These are phyloP conservation scores for Penicillium diatomitis DNA, from an alignment of 495 filamentous ascomycete genomes.

Conservation along the genomic window DNA sequence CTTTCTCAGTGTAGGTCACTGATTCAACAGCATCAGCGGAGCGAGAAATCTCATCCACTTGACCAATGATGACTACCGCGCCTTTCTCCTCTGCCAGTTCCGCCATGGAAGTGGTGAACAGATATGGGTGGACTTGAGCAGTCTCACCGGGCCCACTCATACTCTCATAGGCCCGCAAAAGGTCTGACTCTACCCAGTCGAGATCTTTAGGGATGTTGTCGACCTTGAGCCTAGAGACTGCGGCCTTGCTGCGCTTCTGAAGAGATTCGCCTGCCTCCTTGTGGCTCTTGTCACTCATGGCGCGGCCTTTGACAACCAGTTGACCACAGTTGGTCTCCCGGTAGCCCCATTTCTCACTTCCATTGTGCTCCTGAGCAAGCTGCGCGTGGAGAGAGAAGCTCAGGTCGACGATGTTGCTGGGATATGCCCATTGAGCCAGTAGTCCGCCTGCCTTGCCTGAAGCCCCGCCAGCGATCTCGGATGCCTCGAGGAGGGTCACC, in stretches of 20 bases:
- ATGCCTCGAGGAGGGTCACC: constrained; percentile 84
- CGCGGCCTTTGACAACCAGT: constrained; percentile 49
- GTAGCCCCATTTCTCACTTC: constrained; percentile 81
- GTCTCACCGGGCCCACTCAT: constrained; percentile 78
- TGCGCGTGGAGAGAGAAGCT: constrained; percentile 78
- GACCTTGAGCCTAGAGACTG: constrained; percentile 46
- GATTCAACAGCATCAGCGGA: constrained; percentile 45
- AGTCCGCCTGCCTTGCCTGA: constrained; percentile 94
- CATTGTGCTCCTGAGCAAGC: constrained; percentile 76
- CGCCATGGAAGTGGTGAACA: constrained; percentile 85
- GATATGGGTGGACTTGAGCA: constrained; percentile 88
- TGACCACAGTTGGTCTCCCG: constrained; percentile 69
- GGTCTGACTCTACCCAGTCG: constrained; percentile 71
- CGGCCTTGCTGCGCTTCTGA: constrained; percentile 62
- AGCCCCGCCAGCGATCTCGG: constrained; percentile 78
- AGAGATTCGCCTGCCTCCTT: constrained; percentile 41
- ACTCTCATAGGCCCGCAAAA: constrained; percentile 61
- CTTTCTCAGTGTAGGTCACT: constrained; percentile 68
- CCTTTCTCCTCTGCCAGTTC: constrained; percentile 68
- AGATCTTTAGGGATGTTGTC: constrained; percentile 68
- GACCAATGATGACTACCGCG: constrained; percentile 58
- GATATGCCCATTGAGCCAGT: constrained; percentile 89
- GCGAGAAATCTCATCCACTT: constrained; percentile 54
- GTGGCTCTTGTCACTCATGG: constrained; percentile 28
- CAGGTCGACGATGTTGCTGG: constrained; percentile 72